phyloP scores from a whole-genome alignment of 345 rosid genomes.

The Eucalyptus cloeziana region DNA sequence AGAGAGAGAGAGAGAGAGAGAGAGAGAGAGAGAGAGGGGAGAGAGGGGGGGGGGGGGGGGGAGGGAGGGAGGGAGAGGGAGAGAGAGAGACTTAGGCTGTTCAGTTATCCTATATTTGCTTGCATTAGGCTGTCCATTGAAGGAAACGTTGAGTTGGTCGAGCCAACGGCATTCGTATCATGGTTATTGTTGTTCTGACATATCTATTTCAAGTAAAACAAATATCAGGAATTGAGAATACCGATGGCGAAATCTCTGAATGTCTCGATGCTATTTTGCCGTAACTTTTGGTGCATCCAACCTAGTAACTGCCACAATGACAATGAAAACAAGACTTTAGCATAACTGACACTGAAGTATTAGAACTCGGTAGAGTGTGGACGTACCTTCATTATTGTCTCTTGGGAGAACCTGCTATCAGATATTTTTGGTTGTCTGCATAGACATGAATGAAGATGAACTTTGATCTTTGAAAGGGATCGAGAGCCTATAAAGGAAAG shows the following conservation, averaged over 20 bases:
- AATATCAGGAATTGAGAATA: slow-evolving; percentile 6
- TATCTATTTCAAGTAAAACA: not conserved
- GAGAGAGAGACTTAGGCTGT: not conserved
- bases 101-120: not conserved
- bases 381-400: slow-evolving; percentile 63
- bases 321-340: slow-evolving; percentile 11
- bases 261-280: slow-evolving; percentile 34
- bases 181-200: not conserved
- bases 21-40: rapidly evolving
- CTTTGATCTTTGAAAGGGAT: not conserved
- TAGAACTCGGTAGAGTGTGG: slow-evolving; percentile 1
- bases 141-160: not conserved
- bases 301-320: slow-evolving; percentile 60
- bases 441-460: slow-evolving; percentile 10
- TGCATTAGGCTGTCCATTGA: not conserved
- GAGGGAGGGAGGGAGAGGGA: not conserved
- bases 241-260: slow-evolving; percentile 53
- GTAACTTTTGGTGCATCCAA: slow-evolving; percentile 64
- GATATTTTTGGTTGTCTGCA: slow-evolving; percentile 17
- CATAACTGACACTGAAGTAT: not conserved
- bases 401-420: slow-evolving; percentile 10
- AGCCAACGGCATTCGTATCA: not conserved
- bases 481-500: not conserved
- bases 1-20: not conserved
- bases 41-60: rapidly evolving